A percentile compares a stretch with the other conserved stretches of the same genome.
These are phyloP conservation scores for Magnaporthiopsis incrustans DNA, from an alignment of 2,329 filamentous ascomycete species.

Conservation along the genomic window DNA sequence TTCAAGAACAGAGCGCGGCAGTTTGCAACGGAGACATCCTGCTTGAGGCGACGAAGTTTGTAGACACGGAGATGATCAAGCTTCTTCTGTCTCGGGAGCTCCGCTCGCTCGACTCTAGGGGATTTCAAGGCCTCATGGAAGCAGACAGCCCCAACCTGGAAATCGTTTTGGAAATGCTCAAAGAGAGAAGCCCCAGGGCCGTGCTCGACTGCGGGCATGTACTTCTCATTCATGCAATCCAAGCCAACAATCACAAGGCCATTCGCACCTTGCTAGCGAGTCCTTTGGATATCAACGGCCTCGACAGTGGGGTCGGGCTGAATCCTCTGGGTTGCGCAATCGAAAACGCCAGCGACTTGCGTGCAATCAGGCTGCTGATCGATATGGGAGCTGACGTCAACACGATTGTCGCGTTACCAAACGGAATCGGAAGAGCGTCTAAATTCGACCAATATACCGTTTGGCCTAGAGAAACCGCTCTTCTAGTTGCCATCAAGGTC, in stretches of 20 bases:
- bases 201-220: background rate
- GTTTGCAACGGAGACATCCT: background rate
- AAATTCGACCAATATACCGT: background rate
- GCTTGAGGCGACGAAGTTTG: background rate
- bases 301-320: background rate
- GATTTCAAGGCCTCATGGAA: background rate
- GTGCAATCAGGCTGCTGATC: background rate
- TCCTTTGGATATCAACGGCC: background rate
- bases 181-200: background rate
- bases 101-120: background rate
- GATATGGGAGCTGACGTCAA: background rate
- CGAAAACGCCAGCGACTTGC: background rate
- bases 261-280: background rate
- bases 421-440: background rate
- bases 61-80: background rate
- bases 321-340: slow-evolving; percentile 1
- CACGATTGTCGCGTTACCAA: background rate
- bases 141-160: background rate
- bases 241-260: background rate
- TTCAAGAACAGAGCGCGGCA: background rate
- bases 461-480: background rate
- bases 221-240: background rate
- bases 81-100: background rate
- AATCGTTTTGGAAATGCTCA: background rate
- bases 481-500: background rate